Evolutionary conservation across 1,284 basidiomycete genomes (phyloP), one percentile per base, ranked within the genome.

Genomic region (Cutaneotrichosporon sp.): DNA sequence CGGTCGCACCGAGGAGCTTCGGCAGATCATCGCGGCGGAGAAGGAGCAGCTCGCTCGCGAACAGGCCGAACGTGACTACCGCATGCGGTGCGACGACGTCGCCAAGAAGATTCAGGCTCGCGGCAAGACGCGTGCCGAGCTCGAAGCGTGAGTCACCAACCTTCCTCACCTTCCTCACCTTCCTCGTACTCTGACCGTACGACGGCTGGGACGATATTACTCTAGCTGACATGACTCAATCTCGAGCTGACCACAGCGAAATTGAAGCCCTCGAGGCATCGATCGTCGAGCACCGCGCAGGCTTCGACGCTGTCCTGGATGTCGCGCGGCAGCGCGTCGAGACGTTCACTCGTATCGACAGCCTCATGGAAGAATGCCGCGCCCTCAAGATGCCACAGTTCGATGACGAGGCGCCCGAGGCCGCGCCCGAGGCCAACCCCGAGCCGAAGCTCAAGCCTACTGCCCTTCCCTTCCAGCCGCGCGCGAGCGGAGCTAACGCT

Each of bases 11-110:
- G 71, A 69, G 47, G 61, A 61, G 4, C 61, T 76, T 32, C 63
- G 61, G 30, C 56, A 63, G 2, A 70, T 68, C 5, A 66, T 79
- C n/a, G 66, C 59, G 16, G 65, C 69, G 51, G 77, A 78, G 61
- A 74, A 76, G 63, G 64, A 61, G 22, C 60, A 72, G 10, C 63
- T 79, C 6, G 69, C 56, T 9, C 42, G 58, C 6, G 69, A 67
- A 38, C 67, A 65, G 34, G 65, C 61, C 31, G 70, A 76, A 63
- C 66, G 76, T 21, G 75, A 76, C 46, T 68, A 73, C 60, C 68
- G 70, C 56, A 68, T 75, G 18, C 70, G 72, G 61, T 79, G 77
- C 51, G 76, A 79, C 63, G 73, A 72, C 53, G 69, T 78, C 7
- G 76, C 76, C 1, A 68, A 63, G 59, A 69, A 66, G 65, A 77